Base-by-base conservation (phyloP, 1,139 yeast species). In the Sugiyamaella paludigena region DNA sequence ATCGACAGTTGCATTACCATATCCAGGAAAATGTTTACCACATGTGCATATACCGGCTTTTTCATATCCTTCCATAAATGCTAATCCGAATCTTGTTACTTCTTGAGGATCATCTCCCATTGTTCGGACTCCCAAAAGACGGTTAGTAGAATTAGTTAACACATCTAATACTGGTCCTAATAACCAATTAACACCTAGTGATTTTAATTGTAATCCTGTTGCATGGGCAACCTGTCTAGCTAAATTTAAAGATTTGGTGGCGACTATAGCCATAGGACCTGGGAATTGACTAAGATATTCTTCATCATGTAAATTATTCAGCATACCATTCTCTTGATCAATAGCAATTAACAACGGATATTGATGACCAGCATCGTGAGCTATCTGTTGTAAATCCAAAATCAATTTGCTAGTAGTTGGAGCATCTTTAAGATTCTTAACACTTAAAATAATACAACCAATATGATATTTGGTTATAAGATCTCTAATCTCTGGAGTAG, bases 11-110 rank as follows among this genome's bases (percentile, higher is more conserved):
- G 84, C 83, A 54, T 76, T 77, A 3, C 86, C 87, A 47, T 80
- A 80, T 1, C 87, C 87, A 0, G 87, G 87, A 58, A 81, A 82
- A 63, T 81, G 86, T 57, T 81, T 80, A 0, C 83, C 85, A 52
- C 81, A 77, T 1, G 81, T 74, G 36, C 78, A 66, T 15, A 81
- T 61, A 1, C 85, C 84, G 2, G 83, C 84, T 43, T 72, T 78
- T 49, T 73, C 70, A 42, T 79, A 70, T 0, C 87, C 87, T 50
- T 68, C 71, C 12, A 82, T 77, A 56, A 78, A 77, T 2, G 81
- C 80, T 37, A 69, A 63, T 1, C 84, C 84, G 59, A 73, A 81
- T 55, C 73, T 75, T 15, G 74, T 71, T 12, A 81, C 87, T 44
- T 79, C 83, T 41, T 79, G 81, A 1, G 79, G 71, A 8, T 80